phyloP scores from a whole-genome alignment of 106 monocot species.

The Vanilla planifolia region DNA sequence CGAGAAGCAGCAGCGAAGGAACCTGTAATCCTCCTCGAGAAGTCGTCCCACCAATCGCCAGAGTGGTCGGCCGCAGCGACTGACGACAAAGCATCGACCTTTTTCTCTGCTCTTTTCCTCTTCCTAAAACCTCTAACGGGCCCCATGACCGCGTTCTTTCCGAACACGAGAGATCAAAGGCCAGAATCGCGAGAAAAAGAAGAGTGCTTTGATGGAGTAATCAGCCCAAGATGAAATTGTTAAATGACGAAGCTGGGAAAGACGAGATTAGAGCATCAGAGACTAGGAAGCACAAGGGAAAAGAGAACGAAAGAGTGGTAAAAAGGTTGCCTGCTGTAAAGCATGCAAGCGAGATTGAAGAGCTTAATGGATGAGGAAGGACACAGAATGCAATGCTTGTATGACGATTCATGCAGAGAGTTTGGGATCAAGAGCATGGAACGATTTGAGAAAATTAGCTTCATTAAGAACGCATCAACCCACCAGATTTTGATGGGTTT shows the following conservation, averaged over 20 bases:
- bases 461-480: background rate
- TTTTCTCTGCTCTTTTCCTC: slow-evolving; percentile 16
- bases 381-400: slow-evolving; percentile 1
- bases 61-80: background rate
- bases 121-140: slow-evolving; percentile 16
- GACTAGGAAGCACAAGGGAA: background rate
- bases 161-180: too few relatives aligned
- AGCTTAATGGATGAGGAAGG: background rate
- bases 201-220: background rate
- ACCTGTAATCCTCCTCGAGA: slow-evolving; percentile 21
- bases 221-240: slow-evolving; percentile 7
- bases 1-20: background rate
- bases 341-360: background rate
- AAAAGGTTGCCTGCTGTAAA: slow-evolving; percentile 3
- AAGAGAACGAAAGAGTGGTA: background rate
- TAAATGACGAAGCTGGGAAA: background rate
- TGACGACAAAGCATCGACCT: background rate
- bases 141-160: slow-evolving; percentile 7
- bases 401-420: background rate
- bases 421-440: background rate
- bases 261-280: slow-evolving; percentile 3
- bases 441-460: background rate
- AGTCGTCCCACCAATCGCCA: slow-evolving; percentile 22
- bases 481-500: too few relatives aligned
- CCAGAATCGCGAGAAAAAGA: background rate